Evolutionary conservation across 73 alveolate species (phyloP).

Genomic region (Paramecium octaurelia): DNA sequence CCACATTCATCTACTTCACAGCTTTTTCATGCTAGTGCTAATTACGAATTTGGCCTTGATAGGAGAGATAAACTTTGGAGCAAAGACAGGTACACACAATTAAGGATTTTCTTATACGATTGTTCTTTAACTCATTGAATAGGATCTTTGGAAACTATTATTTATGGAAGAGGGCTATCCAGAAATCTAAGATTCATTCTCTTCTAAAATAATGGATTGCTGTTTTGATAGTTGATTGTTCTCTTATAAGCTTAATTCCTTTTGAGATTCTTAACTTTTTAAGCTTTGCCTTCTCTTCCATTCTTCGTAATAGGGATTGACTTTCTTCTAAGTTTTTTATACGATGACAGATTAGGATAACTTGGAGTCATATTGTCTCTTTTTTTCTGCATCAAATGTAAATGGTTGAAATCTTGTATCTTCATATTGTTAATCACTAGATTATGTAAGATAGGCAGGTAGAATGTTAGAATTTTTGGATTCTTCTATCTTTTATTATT

Average conservation of each 20-base stretch:
- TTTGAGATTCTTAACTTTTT: background rate
- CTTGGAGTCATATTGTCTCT: background rate
- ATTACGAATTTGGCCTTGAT: background rate
- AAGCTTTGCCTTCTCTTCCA: background rate
- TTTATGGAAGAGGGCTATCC: conserved; percentile 15
- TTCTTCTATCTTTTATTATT: background rate
- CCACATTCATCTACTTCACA: background rate
- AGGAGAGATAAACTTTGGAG: conserved; percentile 20
- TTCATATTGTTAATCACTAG: background rate
- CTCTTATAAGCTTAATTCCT: background rate
- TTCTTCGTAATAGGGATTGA: conserved; percentile 21
- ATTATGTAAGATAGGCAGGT: background rate
- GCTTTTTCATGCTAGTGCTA: background rate
- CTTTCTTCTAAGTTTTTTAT: background rate
- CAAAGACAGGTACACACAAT: background rate
- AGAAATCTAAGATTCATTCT: conserved; percentile 29
- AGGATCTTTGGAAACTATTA: conserved; percentile 18
- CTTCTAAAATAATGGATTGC: background rate
- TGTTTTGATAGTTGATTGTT: background rate
- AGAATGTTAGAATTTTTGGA: background rate
- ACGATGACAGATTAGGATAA: background rate
- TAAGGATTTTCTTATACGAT: background rate
- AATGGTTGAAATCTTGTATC: background rate
- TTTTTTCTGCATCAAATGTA: background rate
- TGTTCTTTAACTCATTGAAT: conserved; percentile 4